Conservation (phyloP, 1,284 basidiomycete genomes). For the Heterobasidion occidentale region DNA sequence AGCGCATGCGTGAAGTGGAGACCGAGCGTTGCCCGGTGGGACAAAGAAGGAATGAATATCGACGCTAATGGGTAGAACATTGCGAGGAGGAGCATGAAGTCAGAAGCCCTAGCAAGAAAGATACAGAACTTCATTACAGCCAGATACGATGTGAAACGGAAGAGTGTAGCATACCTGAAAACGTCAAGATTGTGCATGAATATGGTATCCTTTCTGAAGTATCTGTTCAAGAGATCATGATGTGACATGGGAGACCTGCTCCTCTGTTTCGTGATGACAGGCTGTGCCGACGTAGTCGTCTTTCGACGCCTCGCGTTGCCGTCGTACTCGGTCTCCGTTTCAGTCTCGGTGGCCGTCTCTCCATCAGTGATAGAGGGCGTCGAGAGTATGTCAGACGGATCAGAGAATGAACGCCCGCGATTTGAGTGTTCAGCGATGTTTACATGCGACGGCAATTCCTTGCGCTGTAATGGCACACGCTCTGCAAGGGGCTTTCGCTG, state of each 20-base stretch:
- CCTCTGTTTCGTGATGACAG: constrained; percentile 9
- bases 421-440: background rate
- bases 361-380: constrained; percentile 72
- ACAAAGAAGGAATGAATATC: constrained; percentile 37
- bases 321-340: constrained; percentile 38
- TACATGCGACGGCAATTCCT: constrained; percentile 1
- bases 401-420: constrained; percentile 14
- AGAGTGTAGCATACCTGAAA: constrained; percentile 50
- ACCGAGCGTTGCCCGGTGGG: constrained; percentile 33
- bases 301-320: background rate
- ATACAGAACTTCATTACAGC: constrained; percentile 1
- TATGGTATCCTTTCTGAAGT: constrained; percentile 86
- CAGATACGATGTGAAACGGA: background rate
- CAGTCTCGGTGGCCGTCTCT: constrained; percentile 60
- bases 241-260: constrained; percentile 37
- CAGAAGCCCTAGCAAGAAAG: constrained; percentile 41
- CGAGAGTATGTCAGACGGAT: constrained; percentile 19
- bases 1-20: constrained; percentile 82
- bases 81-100: constrained; percentile 58
- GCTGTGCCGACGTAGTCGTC: constrained; percentile 7
- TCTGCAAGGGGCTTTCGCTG: constrained; percentile 81
- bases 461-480: constrained; percentile 54
- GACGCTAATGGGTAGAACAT: constrained; percentile 47
- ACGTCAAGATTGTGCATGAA: constrained; percentile 80
- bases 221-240: constrained; percentile 86